Conservation (phyloP, 2,329 filamentous ascomycete species). For the Penicillium frequentans region DNA sequence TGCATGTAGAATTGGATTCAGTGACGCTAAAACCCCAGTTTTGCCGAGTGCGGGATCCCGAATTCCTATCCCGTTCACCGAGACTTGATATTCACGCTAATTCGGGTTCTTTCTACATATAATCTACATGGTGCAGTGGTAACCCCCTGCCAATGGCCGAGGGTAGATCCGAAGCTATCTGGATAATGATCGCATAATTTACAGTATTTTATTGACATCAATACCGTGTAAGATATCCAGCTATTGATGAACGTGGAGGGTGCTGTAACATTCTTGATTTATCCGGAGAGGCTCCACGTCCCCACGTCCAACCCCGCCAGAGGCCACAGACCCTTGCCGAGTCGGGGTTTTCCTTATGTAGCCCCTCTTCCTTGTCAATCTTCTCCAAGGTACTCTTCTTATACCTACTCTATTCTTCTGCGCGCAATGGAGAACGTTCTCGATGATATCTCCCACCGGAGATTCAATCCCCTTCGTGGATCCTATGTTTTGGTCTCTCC, state of each 20-base stretch:
- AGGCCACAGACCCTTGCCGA: constrained; percentile 3
- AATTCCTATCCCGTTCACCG: constrained; percentile 24
- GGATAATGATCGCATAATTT: not conserved
- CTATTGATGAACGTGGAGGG: not conserved
- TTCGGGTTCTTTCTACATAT: not conserved
- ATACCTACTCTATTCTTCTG: not conserved
- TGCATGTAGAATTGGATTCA: not conserved
- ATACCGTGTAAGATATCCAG: not conserved
- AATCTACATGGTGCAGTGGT: not conserved
- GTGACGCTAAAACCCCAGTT: constrained; percentile 8
- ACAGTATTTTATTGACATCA: not conserved
- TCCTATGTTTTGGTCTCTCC: constrained; percentile 94
- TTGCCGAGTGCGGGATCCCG: constrained; percentile 20
- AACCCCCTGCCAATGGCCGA: not conserved
- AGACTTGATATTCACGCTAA: constrained; percentile 8
- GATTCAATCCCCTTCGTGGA: constrained; percentile 87
- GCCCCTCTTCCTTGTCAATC: constrained; percentile 1
- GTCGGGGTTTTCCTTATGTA: constrained; percentile 4
- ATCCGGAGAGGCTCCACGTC: constrained; percentile 15
- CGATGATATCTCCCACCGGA: constrained; percentile 93
- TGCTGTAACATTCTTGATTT: not conserved
- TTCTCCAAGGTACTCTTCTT: constrained; percentile 11
- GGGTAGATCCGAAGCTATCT: not conserved
- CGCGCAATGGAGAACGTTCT: constrained; percentile 71
- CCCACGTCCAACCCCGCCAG: constrained; percentile 23